Evolutionary conservation across 2,329 filamentous ascomycete genomes (phyloP).

Genomic region (Ophidiomyces ophidiicola): DNA sequence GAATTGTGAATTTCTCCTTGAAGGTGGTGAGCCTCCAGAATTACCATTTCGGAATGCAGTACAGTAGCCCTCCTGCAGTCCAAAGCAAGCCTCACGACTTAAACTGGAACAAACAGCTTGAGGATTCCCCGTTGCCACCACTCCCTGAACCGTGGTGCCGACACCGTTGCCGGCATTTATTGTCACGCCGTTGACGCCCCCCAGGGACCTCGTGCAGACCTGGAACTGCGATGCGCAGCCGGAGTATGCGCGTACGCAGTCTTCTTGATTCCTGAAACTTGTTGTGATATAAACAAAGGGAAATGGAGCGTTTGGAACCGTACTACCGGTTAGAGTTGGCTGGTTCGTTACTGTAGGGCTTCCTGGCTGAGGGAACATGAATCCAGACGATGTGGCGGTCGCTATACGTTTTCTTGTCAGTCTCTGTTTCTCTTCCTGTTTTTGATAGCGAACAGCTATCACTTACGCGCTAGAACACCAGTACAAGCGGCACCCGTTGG

Average conservation of each 20-base stretch:
- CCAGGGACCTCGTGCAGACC: constrained; percentile 35
- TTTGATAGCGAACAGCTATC: background rate
- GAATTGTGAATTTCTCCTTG: constrained; percentile 15
- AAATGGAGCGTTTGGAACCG: constrained; percentile 39
- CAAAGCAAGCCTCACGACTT: constrained; percentile 38
- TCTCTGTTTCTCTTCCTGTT: constrained; percentile 14
- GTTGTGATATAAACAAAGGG: constrained; percentile 44
- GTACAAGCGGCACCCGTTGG: constrained; percentile 47
- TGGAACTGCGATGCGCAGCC: constrained; percentile 39
- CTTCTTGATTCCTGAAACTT: constrained; percentile 39
- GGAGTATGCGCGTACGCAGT: constrained; percentile 44
- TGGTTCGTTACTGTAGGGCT: constrained; percentile 22
- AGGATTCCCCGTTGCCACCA: constrained; percentile 31
- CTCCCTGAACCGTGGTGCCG: constrained; percentile 38
- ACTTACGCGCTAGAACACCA: constrained; percentile 36
- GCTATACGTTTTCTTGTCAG: constrained; percentile 18
- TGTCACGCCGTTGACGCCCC: constrained; percentile 42
- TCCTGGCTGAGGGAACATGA: constrained; percentile 27
- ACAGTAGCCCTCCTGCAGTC: constrained; percentile 38
- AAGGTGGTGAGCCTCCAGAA: constrained; percentile 5
- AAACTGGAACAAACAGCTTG: constrained; percentile 37
- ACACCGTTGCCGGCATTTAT: constrained; percentile 37
- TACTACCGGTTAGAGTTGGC: constrained; percentile 27
- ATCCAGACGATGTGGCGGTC: constrained; percentile 20
- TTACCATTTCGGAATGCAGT: constrained; percentile 25